Conservation (phyloP, 2,329 filamentous ascomycete genomes). For the Claviceps sp. region DNA sequence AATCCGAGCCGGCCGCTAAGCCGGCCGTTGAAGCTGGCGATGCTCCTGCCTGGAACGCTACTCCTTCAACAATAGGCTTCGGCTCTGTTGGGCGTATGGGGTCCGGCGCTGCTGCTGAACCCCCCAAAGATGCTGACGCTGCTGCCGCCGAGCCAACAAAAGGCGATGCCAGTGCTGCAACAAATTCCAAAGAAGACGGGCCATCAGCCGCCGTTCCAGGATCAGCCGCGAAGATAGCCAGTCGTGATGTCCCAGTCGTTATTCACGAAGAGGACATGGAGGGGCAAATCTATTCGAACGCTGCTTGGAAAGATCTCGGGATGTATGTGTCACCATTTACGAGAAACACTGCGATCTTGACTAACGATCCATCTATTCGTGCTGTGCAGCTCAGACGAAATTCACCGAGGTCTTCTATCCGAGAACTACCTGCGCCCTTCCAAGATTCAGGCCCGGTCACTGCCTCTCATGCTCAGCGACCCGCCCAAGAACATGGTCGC, state of each 20-base stretch:
- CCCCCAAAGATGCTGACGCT: neutral
- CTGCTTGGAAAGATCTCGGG: constrained; percentile 6
- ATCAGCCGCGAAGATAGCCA: constrained; percentile 3
- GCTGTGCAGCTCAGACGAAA: constrained; percentile 27
- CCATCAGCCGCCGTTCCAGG: constrained; percentile 5
- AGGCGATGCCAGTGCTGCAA: neutral
- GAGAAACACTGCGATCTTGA: neutral
- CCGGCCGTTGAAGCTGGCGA: neutral
- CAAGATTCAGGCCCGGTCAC: constrained; percentile 91
- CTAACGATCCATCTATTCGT: neutral
- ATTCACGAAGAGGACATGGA: constrained; percentile 4
- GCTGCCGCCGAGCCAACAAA: neutral
- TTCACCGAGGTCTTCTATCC: constrained; percentile 62
- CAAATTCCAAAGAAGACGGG: constrained; percentile 5
- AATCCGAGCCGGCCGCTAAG: neutral
- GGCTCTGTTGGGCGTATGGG: neutral
- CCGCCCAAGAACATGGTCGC: constrained; percentile 93
- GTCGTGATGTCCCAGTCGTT: constrained; percentile 7
- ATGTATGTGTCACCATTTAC: constrained; percentile 1
- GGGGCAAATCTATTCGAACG: constrained; percentile 5
- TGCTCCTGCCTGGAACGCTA: neutral
- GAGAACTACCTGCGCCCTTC: constrained; percentile 92
- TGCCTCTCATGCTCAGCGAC: constrained; percentile 75
- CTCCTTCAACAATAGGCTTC: neutral
- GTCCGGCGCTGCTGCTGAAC: constrained; percentile 1